A percentile compares a stretch with the other conserved stretches of the same genome.
phyloP scores from a whole-genome alignment of 139 green algal genomes.

The Axilococcus clingmanii region DNA sequence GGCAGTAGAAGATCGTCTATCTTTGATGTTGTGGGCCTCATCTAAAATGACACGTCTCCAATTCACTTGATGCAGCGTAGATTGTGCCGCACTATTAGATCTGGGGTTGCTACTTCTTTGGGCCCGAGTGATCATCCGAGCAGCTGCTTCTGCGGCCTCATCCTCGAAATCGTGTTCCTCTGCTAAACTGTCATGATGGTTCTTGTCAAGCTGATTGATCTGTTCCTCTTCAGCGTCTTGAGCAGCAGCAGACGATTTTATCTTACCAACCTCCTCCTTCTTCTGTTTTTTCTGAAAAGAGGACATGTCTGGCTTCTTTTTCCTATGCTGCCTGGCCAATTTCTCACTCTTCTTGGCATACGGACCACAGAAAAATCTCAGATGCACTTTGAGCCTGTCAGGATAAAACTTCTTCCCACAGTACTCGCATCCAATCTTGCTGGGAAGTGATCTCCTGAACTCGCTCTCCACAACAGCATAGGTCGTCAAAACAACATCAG shows the following conservation, averaged over 20 bases:
- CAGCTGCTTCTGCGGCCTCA: conserved; percentile 28
- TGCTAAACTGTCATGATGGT: neutral
- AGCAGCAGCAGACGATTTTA: neutral
- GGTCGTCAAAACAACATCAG: conserved; percentile 88
- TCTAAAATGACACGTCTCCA: conserved; percentile 84
- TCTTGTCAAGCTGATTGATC: conserved; percentile 16
- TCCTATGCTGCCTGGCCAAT: conserved; percentile 74
- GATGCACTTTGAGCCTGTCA: conserved; percentile 57
- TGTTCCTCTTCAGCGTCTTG: conserved; percentile 8
- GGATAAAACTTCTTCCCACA: conserved; percentile 75
- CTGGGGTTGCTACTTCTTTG: neutral
- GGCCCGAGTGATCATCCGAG: conserved; percentile 22
- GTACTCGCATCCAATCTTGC: conserved; percentile 65
- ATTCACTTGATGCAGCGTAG: conserved; percentile 31
- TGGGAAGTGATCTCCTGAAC: conserved; percentile 43
- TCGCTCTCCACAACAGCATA: conserved; percentile 86
- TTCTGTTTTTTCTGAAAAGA: conserved; percentile 11
- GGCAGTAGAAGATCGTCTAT: conserved; percentile 64
- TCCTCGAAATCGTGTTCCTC: conserved; percentile 10
- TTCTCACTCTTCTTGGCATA: conserved; percentile 65
- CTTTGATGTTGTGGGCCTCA: conserved; percentile 90
- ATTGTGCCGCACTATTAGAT: conserved; percentile 16
- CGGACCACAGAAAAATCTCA: conserved; percentile 89
- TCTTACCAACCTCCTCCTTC: conserved; percentile 2
- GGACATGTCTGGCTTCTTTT: conserved; percentile 47